Percentiles rank a stretch among this genome's conserved stretches.
These are phyloP conservation scores for Sphenostylis stenocarpa DNA, from an alignment of 306 rosid species.

Conservation along the genomic window DNA sequence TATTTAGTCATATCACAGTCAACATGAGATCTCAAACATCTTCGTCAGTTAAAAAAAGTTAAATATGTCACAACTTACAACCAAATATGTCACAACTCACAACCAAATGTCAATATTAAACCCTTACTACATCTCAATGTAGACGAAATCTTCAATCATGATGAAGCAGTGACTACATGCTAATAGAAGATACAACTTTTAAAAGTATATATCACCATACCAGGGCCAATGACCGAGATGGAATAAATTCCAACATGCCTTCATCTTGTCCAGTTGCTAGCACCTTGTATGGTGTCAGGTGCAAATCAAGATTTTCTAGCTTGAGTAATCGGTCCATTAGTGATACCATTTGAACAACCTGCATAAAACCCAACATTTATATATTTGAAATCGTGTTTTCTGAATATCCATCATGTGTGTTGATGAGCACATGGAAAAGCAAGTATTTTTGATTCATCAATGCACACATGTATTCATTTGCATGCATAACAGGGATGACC, in stretches of 20 bases:
- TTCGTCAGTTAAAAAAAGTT: conserved; percentile 6
- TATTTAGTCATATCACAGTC: too few species aligned
- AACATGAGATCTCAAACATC: not conserved
- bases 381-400: conserved; percentile 21
- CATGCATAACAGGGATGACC: conserved; percentile 22
- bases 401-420: not conserved
- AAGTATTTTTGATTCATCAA: not conserved
- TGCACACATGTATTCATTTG: conserved; percentile 7
- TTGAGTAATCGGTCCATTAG: conserved; percentile 97
- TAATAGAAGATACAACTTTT: conserved; percentile 20
- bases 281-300: conserved; percentile 91
- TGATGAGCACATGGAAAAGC: not conserved
- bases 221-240: conserved; percentile 89
- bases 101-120: not conserved
- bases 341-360: conserved; percentile 99
- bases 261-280: conserved; percentile 99
- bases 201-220: conserved; percentile 35
- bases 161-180: conserved; percentile 23
- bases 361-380: conserved; percentile 37
- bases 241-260: conserved; percentile 96
- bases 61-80: conserved; percentile 8
- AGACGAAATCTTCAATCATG: conserved; percentile 1
- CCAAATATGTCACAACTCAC: not conserved
- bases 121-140: not conserved
- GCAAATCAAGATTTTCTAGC: conserved; percentile 88